Evolutionary conservation across 2,329 filamentous ascomycete species (phyloP).

Genomic region (Aspergillus sclerotialis): DNA sequence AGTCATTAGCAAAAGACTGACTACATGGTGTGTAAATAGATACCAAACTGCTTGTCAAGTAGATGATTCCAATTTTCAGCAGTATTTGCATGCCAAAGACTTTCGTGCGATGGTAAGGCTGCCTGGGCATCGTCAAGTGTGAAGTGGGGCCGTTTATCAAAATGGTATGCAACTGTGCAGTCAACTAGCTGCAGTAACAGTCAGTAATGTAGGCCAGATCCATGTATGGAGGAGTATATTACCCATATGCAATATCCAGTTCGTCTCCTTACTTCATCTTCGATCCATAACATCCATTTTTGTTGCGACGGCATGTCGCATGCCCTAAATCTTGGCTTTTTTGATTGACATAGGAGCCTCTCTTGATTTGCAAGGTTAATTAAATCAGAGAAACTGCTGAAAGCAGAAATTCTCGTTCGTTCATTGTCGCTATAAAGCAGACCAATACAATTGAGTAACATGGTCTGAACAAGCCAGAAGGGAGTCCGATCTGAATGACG

Average conservation of each 20-base stretch:
- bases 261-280: slow-evolving; percentile 30
- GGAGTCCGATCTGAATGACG: slow-evolving; percentile 6
- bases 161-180: slow-evolving; percentile 35
- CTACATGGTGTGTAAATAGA: slow-evolving; percentile 4
- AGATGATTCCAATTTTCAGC: slow-evolving; percentile 26
- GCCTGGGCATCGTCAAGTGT: slow-evolving; percentile 36
- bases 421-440: slow-evolving; percentile 21
- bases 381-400: slow-evolving; percentile 23
- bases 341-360: slow-evolving; percentile 14
- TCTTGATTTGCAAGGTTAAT: slow-evolving; percentile 15
- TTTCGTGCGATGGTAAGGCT: slow-evolving; percentile 35
- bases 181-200: slow-evolving; percentile 30
- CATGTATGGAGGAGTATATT: slow-evolving; percentile 9
- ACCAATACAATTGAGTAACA: slow-evolving; percentile 26
- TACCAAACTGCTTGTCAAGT: slow-evolving; percentile 17
- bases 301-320: slow-evolving; percentile 8
- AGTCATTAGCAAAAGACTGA: slow-evolving; percentile 1
- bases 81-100: slow-evolving; percentile 32
- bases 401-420: slow-evolving; percentile 14
- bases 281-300: slow-evolving; percentile 31
- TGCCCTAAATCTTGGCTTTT: slow-evolving; percentile 4
- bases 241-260: slow-evolving; percentile 40
- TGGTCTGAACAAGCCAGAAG: slow-evolving; percentile 24
- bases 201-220: slow-evolving; percentile 4
- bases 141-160: slow-evolving; percentile 27